Percentiles rank a stretch among this genome's conserved stretches.
Conservation (phyloP, 192 early-diverging fungal species). For the Coemansia brasiliensis region DNA sequence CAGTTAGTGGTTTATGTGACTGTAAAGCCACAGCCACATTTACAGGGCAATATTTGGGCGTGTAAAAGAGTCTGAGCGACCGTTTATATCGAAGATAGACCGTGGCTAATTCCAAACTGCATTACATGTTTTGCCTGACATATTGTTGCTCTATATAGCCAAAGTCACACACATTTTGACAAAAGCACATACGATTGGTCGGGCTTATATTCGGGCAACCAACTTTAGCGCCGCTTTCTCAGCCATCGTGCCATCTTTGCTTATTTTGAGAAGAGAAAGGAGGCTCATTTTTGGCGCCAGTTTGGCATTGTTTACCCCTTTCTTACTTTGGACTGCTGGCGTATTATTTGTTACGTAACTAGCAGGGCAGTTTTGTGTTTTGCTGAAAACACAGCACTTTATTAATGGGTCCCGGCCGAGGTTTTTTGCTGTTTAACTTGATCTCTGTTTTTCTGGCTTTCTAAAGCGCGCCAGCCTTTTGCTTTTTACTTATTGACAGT, state of each 20-base stretch:
- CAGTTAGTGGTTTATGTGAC: too few relatives aligned
- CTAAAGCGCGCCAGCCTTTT: background rate
- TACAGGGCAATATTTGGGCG: too few relatives aligned
- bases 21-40: too few relatives aligned
- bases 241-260: background rate
- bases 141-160: conserved; percentile 3
- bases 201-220: conserved; percentile 1
- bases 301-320: conserved; percentile 9
- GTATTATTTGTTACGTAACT: background rate
- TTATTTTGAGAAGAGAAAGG: conserved; percentile 1
- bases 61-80: conserved; percentile 1
- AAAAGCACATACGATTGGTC: background rate
- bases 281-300: conserved; percentile 6
- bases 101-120: background rate
- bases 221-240: background rate
- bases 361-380: background rate
- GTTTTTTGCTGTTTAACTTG: background rate
- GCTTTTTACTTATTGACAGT: background rate
- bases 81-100: background rate
- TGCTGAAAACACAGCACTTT: too few relatives aligned
- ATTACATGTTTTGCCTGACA: too few relatives aligned
- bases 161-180: background rate
- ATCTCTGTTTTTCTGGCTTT: background rate
- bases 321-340: background rate
- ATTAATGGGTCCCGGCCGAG: too few relatives aligned